These are phyloP conservation scores for Trypanosoma melophagium DNA, from an alignment of 208 protist species.

Conservation along the genomic window DNA sequence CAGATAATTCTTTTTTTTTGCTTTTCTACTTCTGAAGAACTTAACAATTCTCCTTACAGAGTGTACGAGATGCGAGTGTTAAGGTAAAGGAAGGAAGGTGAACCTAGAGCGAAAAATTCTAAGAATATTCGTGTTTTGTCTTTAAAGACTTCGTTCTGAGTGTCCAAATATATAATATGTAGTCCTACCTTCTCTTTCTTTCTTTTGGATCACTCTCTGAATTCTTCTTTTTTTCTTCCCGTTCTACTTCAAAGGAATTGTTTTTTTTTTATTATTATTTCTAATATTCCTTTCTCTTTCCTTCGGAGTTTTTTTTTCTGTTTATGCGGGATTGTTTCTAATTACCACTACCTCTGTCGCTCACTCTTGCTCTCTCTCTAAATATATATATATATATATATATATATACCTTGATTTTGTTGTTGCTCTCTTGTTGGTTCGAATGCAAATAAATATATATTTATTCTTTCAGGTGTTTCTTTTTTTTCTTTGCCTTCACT, in stretches of 20 bases:
- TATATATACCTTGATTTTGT: background rate
- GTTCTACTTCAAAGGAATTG: no score
- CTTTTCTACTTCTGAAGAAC: no score
- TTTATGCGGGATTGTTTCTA: no score
- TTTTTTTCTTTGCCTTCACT: constrained; percentile 9
- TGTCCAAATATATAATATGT: background rate
- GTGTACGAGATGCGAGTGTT: no score
- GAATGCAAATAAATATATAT: no score
- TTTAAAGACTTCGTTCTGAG: no score
- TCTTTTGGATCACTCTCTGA: background rate
- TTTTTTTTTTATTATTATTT: constrained; percentile 15
- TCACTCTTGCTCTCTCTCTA: no score
- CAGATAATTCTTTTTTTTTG: no score
- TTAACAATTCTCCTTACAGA: no score
- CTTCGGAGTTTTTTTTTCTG: background rate
- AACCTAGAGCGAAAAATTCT: background rate
- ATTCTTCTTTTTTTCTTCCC: background rate
- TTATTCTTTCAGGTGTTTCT: background rate
- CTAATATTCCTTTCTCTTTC: background rate
- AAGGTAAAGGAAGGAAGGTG: no score
- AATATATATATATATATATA: no score
- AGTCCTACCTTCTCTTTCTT: background rate
- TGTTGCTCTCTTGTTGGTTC: constrained; percentile 1
- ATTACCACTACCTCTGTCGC: no score
- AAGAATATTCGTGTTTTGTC: background rate